These are phyloP conservation scores for Flaveria brownii DNA, from an alignment of 129 eudicot genomes.

Conservation along the genomic window DNA sequence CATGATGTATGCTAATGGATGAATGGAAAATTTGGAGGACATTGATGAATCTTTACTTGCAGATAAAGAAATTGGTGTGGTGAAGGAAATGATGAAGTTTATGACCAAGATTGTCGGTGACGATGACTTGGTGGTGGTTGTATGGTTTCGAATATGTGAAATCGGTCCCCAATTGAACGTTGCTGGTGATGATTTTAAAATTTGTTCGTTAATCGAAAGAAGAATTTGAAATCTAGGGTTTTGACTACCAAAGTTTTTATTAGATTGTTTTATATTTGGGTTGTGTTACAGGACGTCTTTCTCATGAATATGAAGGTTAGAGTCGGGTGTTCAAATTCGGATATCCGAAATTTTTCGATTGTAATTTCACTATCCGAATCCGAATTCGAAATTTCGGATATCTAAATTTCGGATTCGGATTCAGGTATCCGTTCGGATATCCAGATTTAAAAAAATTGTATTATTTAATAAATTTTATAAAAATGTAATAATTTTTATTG, in stretches of 20 bases:
- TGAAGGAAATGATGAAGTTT: constrained; percentile 36
- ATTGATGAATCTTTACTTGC: neutral
- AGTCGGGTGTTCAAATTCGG: too few relatives aligned
- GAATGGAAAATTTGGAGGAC: neutral
- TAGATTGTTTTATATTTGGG: too few relatives aligned
- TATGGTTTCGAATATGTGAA: constrained; percentile 33
- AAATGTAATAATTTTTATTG: too few relatives aligned
- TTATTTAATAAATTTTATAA: too few relatives aligned
- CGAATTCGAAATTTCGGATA: too few relatives aligned
- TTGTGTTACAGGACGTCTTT: too few relatives aligned
- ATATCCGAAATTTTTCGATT: too few relatives aligned
- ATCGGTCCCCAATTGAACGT: constrained; percentile 13
- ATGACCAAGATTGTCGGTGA: constrained; percentile 33
- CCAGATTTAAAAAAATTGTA: too few relatives aligned
- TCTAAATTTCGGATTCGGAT: too few relatives aligned
- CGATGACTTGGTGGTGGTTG: constrained; percentile 41
- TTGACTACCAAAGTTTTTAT: constrained; percentile 20
- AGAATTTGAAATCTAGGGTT: constrained; percentile 36
- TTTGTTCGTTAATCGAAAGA: neutral
- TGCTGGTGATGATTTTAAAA: neutral
- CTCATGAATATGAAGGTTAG: too few relatives aligned
- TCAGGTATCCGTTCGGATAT: too few relatives aligned
- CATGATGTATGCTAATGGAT: constrained; percentile 16
- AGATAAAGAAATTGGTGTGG: neutral
- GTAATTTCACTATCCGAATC: too few relatives aligned